phyloP scores from a whole-genome alignment of 768 basidiomycete genomes.

The Lactarius psammicola region DNA sequence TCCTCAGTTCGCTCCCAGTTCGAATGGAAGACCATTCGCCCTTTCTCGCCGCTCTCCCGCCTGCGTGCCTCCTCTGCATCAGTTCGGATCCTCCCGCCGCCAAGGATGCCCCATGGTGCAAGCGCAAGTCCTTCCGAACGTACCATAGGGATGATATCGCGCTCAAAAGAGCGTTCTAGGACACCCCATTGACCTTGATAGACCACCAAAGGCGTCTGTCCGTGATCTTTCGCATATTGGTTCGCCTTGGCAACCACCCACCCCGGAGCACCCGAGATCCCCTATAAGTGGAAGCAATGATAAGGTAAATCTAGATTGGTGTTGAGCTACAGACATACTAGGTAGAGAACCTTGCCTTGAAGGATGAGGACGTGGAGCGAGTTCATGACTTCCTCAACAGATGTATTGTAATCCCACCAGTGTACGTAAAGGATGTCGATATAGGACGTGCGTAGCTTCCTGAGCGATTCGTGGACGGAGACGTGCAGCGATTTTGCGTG shows the following conservation, averaged over 20 bases:
- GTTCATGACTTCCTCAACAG: slow-evolving; percentile 26
- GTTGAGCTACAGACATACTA: slow-evolving; percentile 29
- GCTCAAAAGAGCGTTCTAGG: slow-evolving; percentile 41
- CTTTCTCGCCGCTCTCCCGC: slow-evolving; percentile 37
- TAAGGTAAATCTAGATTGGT: neutral
- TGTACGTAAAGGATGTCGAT: slow-evolving; percentile 59
- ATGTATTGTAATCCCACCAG: slow-evolving; percentile 49
- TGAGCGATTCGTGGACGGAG: slow-evolving; percentile 39
- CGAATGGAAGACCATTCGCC: slow-evolving; percentile 32
- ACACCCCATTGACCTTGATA: slow-evolving; percentile 42
- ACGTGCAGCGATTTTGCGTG: slow-evolving; percentile 37
- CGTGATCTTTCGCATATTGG: slow-evolving; percentile 40
- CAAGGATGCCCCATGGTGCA: slow-evolving; percentile 45
- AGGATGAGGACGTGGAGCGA: slow-evolving; percentile 42
- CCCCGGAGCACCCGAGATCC: slow-evolving; percentile 36
- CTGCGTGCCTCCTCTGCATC: slow-evolving; percentile 40
- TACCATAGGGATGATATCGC: slow-evolving; percentile 44
- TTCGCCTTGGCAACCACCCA: slow-evolving; percentile 41
- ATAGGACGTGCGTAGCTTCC: slow-evolving; percentile 58
- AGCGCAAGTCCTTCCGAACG: slow-evolving; percentile 37
- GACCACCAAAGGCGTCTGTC: slow-evolving; percentile 42
- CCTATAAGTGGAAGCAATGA: slow-evolving; percentile 9
- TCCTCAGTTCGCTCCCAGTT: slow-evolving; percentile 24
- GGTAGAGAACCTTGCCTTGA: slow-evolving; percentile 44
- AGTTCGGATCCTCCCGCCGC: slow-evolving; percentile 41